These are phyloP conservation scores for Xylariaceae sp. DNA, from an alignment of 2,329 filamentous ascomycete genomes.

Conservation along the genomic window DNA sequence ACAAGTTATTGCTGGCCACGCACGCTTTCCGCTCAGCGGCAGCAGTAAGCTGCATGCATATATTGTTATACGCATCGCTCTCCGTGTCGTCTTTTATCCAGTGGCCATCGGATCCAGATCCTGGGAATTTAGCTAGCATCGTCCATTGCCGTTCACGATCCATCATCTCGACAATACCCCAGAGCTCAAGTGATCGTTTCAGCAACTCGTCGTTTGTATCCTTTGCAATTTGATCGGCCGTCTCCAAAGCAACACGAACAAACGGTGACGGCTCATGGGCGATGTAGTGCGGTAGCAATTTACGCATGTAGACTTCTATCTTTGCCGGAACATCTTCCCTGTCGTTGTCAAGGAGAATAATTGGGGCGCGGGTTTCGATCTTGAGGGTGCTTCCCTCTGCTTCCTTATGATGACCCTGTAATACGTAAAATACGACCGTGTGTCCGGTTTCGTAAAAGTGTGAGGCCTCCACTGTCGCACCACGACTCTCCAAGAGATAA, in stretches of 20 bases:
- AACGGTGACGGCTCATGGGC: conserved; percentile 55
- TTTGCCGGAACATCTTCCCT: conserved; percentile 55
- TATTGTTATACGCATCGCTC: conserved; percentile 53
- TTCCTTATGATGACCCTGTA: conserved; percentile 36
- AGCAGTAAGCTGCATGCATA: conserved; percentile 59
- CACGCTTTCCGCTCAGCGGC: conserved; percentile 60
- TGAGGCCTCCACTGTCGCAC: conserved; percentile 50
- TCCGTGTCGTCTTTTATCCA: conserved; percentile 50
- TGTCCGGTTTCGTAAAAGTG: conserved; percentile 52
- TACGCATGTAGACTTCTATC: conserved; percentile 56
- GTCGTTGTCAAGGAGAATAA: conserved; percentile 56
- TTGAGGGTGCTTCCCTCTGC: conserved; percentile 29
- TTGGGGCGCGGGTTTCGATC: conserved; percentile 24
- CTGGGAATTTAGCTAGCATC: conserved; percentile 44
- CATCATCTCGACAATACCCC: conserved; percentile 60
- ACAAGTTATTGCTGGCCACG: conserved; percentile 50
- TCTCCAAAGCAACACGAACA: conserved; percentile 52
- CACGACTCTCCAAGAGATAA: conserved; percentile 44
- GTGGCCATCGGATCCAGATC: conserved; percentile 37
- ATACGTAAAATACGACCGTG: conserved; percentile 39
- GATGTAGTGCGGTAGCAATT: conserved; percentile 52
- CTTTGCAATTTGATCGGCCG: conserved; percentile 41
- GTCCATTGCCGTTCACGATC: conserved; percentile 59
- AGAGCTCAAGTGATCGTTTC: conserved; percentile 55
- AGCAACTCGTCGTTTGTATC: conserved; percentile 49